Conservation (phyloP, 140 eudicot species). For the Senecio squalidus region DNA sequence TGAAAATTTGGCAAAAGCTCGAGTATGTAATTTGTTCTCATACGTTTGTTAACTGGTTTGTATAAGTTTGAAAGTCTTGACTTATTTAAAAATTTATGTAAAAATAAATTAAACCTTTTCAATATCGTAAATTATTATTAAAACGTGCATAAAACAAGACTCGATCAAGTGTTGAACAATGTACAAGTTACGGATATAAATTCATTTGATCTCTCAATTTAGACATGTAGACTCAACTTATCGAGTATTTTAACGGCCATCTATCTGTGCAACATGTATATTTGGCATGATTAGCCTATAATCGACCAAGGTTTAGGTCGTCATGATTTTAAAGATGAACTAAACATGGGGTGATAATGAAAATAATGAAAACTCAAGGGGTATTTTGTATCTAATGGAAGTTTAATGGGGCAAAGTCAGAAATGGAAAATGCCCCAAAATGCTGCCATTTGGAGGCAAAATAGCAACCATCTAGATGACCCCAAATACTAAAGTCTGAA, state of each 20-base stretch:
- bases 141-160: too few relatives aligned
- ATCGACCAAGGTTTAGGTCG: too few relatives aligned
- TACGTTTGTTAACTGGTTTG: neutral
- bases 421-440: constrained; percentile 17
- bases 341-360: constrained; percentile 5
- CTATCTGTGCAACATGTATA: neutral
- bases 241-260: neutral
- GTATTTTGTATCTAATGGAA: constrained; percentile 14
- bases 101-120: constrained; percentile 8
- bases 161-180: neutral
- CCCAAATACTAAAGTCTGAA: constrained; percentile 23
- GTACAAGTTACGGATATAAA: neutral
- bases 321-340: neutral
- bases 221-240: neutral
- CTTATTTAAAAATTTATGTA: neutral
- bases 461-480: constrained; percentile 18
- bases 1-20: constrained; percentile 2
- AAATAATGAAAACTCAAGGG: constrained; percentile 9
- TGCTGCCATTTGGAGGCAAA: constrained; percentile 57
- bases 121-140: neutral
- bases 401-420: constrained; percentile 19
- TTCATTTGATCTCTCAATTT: neutral
- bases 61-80: neutral
- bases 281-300: neutral
- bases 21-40: constrained; percentile 7